These are phyloP conservation scores for Ilyonectria sp. DNA, from an alignment of 2,329 filamentous ascomycete genomes.

Conservation along the genomic window DNA sequence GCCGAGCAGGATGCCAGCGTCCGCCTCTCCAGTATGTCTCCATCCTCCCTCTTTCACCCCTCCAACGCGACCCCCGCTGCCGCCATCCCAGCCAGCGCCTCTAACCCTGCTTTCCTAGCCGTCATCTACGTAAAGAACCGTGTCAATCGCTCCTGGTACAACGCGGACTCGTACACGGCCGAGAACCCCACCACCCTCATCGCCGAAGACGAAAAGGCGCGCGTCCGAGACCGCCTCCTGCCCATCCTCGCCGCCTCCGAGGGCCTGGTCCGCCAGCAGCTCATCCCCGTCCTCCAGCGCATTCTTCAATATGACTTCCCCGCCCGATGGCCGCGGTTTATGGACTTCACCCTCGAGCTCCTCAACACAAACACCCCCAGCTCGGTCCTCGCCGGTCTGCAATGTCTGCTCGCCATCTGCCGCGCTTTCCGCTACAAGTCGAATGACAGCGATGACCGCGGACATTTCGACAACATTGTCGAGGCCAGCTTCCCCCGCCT, in stretches of 20 bases:
- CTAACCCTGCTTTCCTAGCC: constrained; percentile 67
- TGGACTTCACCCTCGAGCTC: constrained; percentile 92
- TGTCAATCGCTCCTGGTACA: constrained; percentile 92
- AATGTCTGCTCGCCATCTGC: constrained; percentile 95
- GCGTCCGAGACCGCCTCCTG: constrained; percentile 89
- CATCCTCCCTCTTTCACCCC: constrained; percentile 29
- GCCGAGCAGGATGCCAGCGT: constrained; percentile 88
- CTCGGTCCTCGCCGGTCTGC: constrained; percentile 92
- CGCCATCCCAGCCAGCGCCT: constrained; percentile 40
- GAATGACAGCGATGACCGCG: constrained; percentile 80
- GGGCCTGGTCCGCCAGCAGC: constrained; percentile 88
- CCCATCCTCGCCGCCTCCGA: constrained; percentile 88
- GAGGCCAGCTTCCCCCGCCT: constrained; percentile 91
- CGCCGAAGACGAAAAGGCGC: constrained; percentile 88
- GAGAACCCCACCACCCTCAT: constrained; percentile 74
- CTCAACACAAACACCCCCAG: constrained; percentile 88
- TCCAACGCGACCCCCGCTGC: constrained; percentile 38
- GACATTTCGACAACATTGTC: constrained; percentile 95
- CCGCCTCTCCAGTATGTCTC: constrained; percentile 85
- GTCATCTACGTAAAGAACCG: constrained; percentile 99
- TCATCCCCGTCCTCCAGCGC: constrained; percentile 94
- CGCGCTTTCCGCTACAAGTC: constrained; percentile 95
- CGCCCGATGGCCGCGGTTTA: constrained; percentile 92
- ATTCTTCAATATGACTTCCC: constrained; percentile 97
- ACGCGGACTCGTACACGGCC: constrained; percentile 80